Percentiles rank a stretch among this genome's conserved stretches.
Evolutionary conservation across 2,329 filamentous ascomycete species (phyloP).

Genomic region (Akanthomyces dipterigenus): DNA sequence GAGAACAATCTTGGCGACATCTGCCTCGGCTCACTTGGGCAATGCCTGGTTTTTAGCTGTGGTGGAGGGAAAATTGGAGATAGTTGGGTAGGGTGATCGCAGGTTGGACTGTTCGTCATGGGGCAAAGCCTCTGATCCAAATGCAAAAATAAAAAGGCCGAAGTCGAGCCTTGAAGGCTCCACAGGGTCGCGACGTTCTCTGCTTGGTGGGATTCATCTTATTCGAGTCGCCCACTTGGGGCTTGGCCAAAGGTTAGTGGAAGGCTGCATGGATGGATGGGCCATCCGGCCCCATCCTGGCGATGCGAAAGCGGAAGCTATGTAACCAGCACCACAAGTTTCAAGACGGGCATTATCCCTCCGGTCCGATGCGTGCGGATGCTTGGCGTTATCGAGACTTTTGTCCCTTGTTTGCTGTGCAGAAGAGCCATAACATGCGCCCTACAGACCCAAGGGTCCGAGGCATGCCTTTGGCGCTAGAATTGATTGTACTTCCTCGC

Average conservation of each 20-base stretch:
- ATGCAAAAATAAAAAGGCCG: constrained; percentile 11
- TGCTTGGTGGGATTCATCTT: constrained; percentile 2
- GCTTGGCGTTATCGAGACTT: background rate
- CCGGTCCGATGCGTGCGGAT: background rate
- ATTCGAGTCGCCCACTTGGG: background rate
- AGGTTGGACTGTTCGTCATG: background rate
- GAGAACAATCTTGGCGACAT: background rate
- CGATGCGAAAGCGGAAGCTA: background rate
- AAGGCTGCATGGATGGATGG: background rate
- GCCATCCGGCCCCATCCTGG: background rate
- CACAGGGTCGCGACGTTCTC: background rate
- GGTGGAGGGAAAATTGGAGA: background rate
- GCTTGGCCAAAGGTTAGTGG: background rate
- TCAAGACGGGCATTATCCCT: background rate
- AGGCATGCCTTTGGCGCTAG: background rate
- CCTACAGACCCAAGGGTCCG: background rate
- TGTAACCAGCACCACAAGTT: constrained; percentile 1
- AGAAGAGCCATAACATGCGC: background rate
- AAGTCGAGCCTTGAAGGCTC: constrained; percentile 11
- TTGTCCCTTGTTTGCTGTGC: background rate
- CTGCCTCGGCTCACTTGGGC: background rate
- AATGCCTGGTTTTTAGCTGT: background rate
- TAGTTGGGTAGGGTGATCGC: constrained; percentile 3
- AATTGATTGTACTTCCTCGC: background rate
- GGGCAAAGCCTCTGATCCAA: background rate